phyloP scores from a whole-genome alignment of 2,329 filamentous ascomycete species.

The Colletotrichum agaves region DNA sequence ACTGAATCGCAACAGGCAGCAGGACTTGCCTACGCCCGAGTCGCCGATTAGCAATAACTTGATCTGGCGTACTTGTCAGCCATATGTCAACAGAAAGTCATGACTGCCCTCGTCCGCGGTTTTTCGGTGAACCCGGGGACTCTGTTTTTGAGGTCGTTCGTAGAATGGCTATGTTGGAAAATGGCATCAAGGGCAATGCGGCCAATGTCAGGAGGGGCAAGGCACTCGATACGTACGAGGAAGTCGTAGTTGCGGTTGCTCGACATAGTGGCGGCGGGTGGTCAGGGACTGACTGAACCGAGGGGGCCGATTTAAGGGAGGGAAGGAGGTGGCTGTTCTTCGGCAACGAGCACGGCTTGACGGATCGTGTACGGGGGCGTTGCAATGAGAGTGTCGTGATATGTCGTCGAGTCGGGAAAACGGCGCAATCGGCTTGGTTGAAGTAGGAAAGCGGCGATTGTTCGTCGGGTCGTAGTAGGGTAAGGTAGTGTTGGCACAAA shows the following conservation, averaged over 20 bases:
- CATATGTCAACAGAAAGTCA: slow-evolving; percentile 38
- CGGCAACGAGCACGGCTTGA: slow-evolving; percentile 1
- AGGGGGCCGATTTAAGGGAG: slow-evolving; percentile 25
- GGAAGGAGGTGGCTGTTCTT: slow-evolving; percentile 6
- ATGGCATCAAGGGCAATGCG: slow-evolving; percentile 5
- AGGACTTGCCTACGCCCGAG: slow-evolving; percentile 96
- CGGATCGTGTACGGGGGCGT: slow-evolving; percentile 2
- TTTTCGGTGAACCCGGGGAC: background rate
- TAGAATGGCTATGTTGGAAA: background rate
- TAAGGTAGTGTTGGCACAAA: slow-evolving; percentile 20
- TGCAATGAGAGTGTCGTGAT: slow-evolving; percentile 21
- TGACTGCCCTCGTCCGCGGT: slow-evolving; percentile 33
- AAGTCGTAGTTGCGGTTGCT: slow-evolving; percentile 99
- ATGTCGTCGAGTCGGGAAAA: slow-evolving; percentile 31
- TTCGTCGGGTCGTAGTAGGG: slow-evolving; percentile 18
- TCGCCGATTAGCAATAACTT: slow-evolving; percentile 97
- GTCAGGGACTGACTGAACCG: slow-evolving; percentile 35
- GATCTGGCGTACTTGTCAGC: slow-evolving; percentile 69
- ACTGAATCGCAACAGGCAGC: slow-evolving; percentile 95
- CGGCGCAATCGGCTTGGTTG: slow-evolving; percentile 24
- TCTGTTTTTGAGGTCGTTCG: background rate
- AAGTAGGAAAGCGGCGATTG: slow-evolving; percentile 19
- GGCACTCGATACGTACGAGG: slow-evolving; percentile 72
- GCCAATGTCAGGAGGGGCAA: slow-evolving; percentile 38
- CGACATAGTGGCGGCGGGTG: slow-evolving; percentile 74